These are phyloP conservation scores for Lepidium didymum DNA, from an alignment of 345 rosid species.

Conservation along the genomic window DNA sequence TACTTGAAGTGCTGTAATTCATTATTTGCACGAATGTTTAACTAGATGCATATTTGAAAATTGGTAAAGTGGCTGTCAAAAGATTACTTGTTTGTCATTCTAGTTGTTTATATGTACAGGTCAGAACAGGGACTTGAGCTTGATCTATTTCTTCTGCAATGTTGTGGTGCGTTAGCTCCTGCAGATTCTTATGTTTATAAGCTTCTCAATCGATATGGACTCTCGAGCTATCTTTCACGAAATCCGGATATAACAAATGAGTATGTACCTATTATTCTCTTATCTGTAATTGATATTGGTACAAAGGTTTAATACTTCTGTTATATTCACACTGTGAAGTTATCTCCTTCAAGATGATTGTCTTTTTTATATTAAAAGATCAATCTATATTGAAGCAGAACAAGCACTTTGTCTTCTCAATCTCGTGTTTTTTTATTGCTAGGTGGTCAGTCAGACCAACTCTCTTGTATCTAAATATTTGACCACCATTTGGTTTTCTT, in stretches of 20 bases:
- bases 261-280: constrained; percentile 38
- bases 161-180: constrained; percentile 95
- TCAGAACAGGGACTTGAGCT: constrained; percentile 85
- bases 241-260: constrained; percentile 45
- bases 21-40: constrained; percentile 1
- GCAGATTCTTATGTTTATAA: constrained; percentile 71
- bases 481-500: not conserved
- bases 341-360: constrained; percentile 1
- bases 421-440: not conserved
- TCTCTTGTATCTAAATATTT: not conserved
- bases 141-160: constrained; percentile 93
- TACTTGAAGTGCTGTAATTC: constrained; percentile 10
- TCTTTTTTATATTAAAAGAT: not conserved
- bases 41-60: not conserved
- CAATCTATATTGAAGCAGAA: not conserved
- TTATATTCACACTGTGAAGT: constrained; percentile 6
- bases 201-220: constrained; percentile 77
- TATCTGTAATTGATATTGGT: not conserved
- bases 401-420: not conserved
- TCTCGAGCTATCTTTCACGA: constrained; percentile 53
- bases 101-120: constrained; percentile 47
- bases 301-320: constrained; percentile 3
- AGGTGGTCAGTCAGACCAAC: not conserved
- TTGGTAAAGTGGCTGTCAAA: not conserved
- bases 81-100: constrained; percentile 12